These are phyloP conservation scores for Peniophora sp. DNA, from an alignment of 1,284 basidiomycete genomes.

Conservation along the genomic window DNA sequence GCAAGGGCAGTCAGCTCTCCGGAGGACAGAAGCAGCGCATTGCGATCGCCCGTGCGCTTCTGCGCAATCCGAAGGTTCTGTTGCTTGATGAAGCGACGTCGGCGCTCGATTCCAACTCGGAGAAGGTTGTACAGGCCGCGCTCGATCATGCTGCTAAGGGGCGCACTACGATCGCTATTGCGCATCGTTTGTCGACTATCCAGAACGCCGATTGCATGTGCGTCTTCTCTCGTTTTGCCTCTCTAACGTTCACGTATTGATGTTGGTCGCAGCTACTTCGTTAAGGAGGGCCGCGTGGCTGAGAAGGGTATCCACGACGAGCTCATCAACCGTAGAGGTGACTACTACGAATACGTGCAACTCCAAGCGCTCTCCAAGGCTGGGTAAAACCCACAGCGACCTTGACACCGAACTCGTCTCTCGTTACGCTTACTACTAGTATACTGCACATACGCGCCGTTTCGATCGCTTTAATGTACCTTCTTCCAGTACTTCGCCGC, in stretches of 20 bases:
- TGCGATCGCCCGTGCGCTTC: constrained; percentile 92
- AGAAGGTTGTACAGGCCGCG: constrained; percentile 91
- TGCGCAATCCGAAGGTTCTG: constrained; percentile 90
- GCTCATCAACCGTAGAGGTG: constrained; percentile 63
- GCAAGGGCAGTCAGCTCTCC: constrained; percentile 88
- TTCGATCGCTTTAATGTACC: too few species aligned
- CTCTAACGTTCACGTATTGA: constrained; percentile 10
- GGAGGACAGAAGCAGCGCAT: constrained; percentile 97
- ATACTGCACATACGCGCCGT: too few species aligned
- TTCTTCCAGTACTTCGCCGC: too few species aligned
- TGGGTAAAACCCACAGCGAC: too few species aligned
- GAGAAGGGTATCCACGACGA: constrained; percentile 88
- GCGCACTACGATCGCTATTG: constrained; percentile 87
- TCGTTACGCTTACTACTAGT: too few species aligned
- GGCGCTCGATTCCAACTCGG: constrained; percentile 88
- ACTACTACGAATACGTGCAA: constrained; percentile 85
- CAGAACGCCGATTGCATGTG: constrained; percentile 91
- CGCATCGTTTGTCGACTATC: constrained; percentile 89
- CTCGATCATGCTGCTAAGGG: constrained; percentile 88
- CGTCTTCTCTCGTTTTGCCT: constrained; percentile 21
- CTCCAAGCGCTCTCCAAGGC: constrained; percentile 66
- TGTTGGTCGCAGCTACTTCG: constrained; percentile 61
- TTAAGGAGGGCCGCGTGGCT: constrained; percentile 84
- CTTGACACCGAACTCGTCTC: too few species aligned
- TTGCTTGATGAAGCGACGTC: constrained; percentile 91